Percentiles rank a stretch among this genome's conserved stretches.
Evolutionary conservation across 306 rosid genomes (phyloP).

Genomic region (Prunus padus): DNA sequence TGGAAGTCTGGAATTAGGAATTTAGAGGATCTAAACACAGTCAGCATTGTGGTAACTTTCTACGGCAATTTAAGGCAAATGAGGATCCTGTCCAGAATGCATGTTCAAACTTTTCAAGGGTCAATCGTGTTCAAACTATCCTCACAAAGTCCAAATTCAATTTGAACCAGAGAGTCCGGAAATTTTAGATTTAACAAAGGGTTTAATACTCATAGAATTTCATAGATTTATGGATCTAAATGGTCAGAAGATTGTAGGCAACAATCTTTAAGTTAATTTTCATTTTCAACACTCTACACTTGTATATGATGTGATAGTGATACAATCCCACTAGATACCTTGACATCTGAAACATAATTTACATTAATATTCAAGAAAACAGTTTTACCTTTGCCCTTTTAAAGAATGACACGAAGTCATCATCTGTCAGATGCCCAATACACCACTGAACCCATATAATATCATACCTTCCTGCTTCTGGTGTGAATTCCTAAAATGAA

Average conservation of each 20-base stretch:
- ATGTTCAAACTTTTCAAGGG: too few species aligned
- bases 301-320: background rate
- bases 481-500: conserved; percentile 74
- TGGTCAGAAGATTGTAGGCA: background rate
- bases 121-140: background rate
- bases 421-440: conserved; percentile 96
- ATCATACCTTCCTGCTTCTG: conserved; percentile 80
- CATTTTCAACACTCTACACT: background rate
- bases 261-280: background rate
- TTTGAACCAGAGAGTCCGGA: background rate
- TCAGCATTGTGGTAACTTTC: background rate
- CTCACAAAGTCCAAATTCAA: background rate
- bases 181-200: background rate
- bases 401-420: conserved; percentile 84
- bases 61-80: background rate
- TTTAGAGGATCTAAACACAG: background rate
- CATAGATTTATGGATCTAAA: background rate
- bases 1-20: background rate
- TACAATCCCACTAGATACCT: background rate
- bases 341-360: background rate
- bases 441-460: conserved; percentile 99
- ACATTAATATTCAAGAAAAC: conserved; percentile 16
- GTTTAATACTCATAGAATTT: background rate
- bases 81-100: background rate
- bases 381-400: conserved; percentile 72